Percentiles rank a stretch among this genome's conserved stretches.
Conservation (phyloP, 495 filamentous ascomycete genomes). For the Trichoderma erinaceum region DNA sequence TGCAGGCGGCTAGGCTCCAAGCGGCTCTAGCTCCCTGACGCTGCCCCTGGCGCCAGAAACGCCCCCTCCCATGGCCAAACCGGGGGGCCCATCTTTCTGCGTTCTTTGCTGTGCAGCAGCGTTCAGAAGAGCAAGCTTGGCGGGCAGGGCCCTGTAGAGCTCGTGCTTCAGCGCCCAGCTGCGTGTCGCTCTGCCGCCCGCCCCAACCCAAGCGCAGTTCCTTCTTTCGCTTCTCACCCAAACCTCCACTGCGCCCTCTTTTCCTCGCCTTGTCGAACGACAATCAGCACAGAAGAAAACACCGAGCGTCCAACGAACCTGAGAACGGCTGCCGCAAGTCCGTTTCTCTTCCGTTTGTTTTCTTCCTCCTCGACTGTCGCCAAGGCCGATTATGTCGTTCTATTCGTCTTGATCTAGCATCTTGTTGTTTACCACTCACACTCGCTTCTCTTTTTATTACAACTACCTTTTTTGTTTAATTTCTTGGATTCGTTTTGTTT, state of each 20-base stretch:
- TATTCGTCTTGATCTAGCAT: constrained; percentile 27
- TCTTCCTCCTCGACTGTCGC: constrained; percentile 14
- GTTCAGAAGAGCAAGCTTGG: neutral
- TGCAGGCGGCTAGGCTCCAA: neutral
- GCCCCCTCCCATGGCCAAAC: neutral
- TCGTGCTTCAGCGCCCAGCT: neutral
- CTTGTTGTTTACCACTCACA: constrained; percentile 30
- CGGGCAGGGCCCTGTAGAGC: neutral
- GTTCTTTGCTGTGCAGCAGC: neutral
- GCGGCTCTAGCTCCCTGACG: constrained; percentile 11
- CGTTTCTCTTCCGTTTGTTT: constrained; percentile 1
- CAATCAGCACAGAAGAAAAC: neutral
- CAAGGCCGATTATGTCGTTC: constrained; percentile 25
- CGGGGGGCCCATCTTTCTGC: constrained; percentile 3
- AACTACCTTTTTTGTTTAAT: neutral
- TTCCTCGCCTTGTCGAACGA: constrained; percentile 3
- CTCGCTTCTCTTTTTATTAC: constrained; percentile 37
- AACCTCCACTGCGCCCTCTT: neutral
- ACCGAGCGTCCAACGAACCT: neutral
- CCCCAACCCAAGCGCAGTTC: constrained; percentile 6
- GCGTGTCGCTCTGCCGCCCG: neutral
- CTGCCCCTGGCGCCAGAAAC: constrained; percentile 9
- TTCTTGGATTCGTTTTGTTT: neutral
- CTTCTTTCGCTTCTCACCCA: constrained; percentile 13
- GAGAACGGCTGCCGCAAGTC: neutral